Conservation (phyloP, 805 yeast species). For the Hanseniaspora clermontiae region DNA sequence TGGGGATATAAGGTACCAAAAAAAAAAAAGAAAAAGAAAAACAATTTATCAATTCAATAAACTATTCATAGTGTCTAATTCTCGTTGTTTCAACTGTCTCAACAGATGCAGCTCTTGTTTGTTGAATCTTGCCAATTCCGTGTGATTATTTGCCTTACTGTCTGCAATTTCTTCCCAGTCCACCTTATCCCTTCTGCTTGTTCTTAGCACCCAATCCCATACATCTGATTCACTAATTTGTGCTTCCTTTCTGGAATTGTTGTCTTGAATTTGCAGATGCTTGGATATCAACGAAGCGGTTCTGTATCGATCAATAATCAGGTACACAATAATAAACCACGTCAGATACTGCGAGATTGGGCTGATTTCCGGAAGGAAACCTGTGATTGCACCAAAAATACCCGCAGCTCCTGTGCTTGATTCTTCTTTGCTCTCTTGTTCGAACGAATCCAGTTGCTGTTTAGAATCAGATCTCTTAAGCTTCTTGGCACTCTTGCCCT, state of each 20-base stretch:
- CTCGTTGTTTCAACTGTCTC: conserved; percentile 3
- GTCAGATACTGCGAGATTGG: background rate
- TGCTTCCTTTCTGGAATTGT: background rate
- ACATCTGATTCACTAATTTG: conserved; percentile 1
- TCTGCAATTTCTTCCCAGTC: background rate
- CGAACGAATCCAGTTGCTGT: background rate
- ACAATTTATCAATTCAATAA: background rate
- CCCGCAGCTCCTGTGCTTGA: background rate
- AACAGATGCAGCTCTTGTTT: conserved; percentile 2
- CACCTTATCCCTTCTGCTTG: background rate
- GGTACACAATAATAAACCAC: background rate
- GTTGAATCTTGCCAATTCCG: background rate
- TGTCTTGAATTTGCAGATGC: background rate
- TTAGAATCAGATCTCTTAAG: background rate
- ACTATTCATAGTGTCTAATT: background rate
- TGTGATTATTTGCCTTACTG: background rate
- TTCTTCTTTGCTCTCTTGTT: background rate
- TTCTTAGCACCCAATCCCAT: conserved; percentile 7
- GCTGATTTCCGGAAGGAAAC: background rate
- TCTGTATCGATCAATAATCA: background rate
- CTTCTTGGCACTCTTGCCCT: background rate
- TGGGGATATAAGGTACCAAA: too few species aligned
- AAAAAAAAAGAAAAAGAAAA: too few species aligned
- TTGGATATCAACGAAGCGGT: background rate
- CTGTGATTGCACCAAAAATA: background rate